phyloP scores from a whole-genome alignment of 352 stramenopile genomes.

The Phytophthora brassicae region DNA sequence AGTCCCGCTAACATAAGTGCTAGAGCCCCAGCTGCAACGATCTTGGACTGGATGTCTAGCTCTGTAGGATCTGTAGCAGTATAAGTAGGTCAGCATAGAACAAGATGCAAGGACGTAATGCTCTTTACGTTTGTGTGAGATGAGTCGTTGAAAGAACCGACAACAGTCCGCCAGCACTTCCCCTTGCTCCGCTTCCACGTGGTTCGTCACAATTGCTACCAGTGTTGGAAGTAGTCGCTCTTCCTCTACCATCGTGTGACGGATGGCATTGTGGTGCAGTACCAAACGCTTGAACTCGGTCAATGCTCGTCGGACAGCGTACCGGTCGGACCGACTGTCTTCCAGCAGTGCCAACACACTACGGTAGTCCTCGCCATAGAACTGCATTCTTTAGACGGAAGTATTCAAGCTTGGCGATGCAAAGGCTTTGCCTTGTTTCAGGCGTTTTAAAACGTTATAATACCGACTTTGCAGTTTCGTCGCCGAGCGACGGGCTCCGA shows the following conservation, averaged over 20 bases:
- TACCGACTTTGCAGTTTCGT: constrained; percentile 19
- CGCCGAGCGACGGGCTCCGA: constrained; percentile 12
- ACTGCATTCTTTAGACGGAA: constrained; percentile 45
- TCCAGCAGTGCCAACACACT: constrained; percentile 40
- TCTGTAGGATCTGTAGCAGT: constrained; percentile 38
- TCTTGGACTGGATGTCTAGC: constrained; percentile 60
- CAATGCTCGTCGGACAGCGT: constrained; percentile 53
- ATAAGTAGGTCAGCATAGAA: neutral
- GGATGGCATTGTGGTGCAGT: constrained; percentile 30
- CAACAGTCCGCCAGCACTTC: constrained; percentile 47
- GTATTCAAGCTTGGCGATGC: too few species aligned
- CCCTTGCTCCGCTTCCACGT: constrained; percentile 34
- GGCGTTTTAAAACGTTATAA: too few species aligned
- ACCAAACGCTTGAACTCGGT: constrained; percentile 55
- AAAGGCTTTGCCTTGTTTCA: too few species aligned
- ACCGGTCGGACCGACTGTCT: constrained; percentile 35
- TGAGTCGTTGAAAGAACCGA: constrained; percentile 46
- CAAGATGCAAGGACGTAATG: neutral
- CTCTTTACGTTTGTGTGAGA: constrained; percentile 50
- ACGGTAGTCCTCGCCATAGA: constrained; percentile 49
- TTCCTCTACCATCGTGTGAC: constrained; percentile 38
- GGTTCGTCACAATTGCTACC: constrained; percentile 21
- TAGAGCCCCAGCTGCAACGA: constrained; percentile 46
- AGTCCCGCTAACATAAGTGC: constrained; percentile 36
- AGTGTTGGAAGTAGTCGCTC: constrained; percentile 36